Evolutionary conservation across 306 rosid species (phyloP).

Genomic region (Delonix regia): DNA sequence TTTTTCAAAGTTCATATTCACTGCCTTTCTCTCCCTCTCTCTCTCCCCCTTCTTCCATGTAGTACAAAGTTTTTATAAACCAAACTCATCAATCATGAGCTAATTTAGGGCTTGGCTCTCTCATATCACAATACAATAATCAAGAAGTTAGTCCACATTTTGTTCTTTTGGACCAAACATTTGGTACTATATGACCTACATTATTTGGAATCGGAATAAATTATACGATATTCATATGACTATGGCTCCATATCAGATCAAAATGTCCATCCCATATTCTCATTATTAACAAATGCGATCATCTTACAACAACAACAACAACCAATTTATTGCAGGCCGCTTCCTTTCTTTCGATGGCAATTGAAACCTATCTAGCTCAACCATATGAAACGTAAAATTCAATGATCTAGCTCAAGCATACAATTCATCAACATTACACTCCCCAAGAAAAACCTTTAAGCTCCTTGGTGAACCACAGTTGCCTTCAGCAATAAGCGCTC

Average conservation of each 20-base stretch:
- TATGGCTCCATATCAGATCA: neutral
- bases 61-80: too few species aligned
- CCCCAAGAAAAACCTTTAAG: constrained; percentile 78
- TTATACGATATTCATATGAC: neutral
- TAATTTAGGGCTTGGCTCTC: too few species aligned
- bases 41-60: too few species aligned
- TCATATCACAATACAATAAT: too few species aligned
- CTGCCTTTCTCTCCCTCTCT: too few species aligned
- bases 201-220: neutral
- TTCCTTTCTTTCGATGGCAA: constrained; percentile 21
- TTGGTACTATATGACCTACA: neutral
- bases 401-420: constrained; percentile 46
- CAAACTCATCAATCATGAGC: too few species aligned
- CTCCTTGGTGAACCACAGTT: constrained; percentile 89
- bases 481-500: constrained; percentile 93
- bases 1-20: neutral
- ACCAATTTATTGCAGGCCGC: constrained; percentile 40
- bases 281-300: constrained; percentile 24
- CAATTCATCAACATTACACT: constrained; percentile 71
- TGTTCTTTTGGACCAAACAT: neutral
- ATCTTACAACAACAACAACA: constrained; percentile 32
- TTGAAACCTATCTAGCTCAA: constrained; percentile 9
- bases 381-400: neutral
- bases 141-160: too few species aligned
- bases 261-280: constrained; percentile 33